Evolutionary conservation across 1,139 yeast genomes (phyloP), one percentile per base, ranked within the genome.

Genomic region (Meyerozyma sp.): DNA sequence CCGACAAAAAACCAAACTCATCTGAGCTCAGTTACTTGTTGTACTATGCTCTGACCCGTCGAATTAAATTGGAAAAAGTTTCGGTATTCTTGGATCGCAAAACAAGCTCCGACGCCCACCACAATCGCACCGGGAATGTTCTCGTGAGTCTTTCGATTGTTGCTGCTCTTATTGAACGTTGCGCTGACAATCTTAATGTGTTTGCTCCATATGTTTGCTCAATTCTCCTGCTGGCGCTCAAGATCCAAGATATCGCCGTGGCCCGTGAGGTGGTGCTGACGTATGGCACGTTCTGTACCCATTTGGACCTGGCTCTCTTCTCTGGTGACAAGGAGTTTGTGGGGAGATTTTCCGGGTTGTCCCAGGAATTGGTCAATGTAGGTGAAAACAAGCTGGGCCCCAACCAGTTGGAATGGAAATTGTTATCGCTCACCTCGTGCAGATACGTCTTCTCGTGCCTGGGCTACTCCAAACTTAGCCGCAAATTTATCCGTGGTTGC

Each of bases 1-100:
- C 78, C 6, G 96, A 90, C 55, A 90, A 90, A 66, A 84, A 85
- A 54, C 96, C 98, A 9, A 91, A 91, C 61, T 81, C 95, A 1
- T 88, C 95, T 13, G 98, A 93, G 62, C 73, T 94, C 42, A 85
- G 95, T 47, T 90, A 90, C 61, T 73, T 93, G 53, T 67, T 91
- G 36, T 93, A 87, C 68, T 91, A 91, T 62, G 96, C 95, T n/a
- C 83, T 95, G 36, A 85, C 96, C 7, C 74, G 98, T 53, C 73
- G 96, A 47, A 83, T 89, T 36, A 93, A 93, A 60, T 72, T 93
- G 50, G 93, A 87, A 54, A 91, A 91, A 57, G 96, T 93, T 14
- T 84, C 91, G 21, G 66, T 68, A 8, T 89, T 84, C 57, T 64
- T 93, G 46, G 76, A 77, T 42, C 79, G 75, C 52, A 83, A 81